Evolutionary conservation across 805 yeast species (phyloP), one percentile per base, ranked within the genome.

Genomic region (Kodamaea sagamina): DNA sequence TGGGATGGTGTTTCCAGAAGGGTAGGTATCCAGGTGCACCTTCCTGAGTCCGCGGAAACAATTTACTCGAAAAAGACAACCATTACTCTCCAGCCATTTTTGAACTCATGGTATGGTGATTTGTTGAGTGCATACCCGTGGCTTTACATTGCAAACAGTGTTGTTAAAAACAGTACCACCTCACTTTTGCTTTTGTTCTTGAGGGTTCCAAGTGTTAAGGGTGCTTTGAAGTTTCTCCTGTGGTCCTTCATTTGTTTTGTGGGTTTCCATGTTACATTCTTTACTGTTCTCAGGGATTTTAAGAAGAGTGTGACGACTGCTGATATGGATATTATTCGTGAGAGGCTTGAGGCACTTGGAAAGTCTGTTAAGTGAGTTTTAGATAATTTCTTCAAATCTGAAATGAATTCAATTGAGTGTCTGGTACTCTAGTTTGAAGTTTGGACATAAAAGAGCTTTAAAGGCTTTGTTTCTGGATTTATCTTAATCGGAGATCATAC

Each of bases 271-370:
- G 19, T 19, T 15, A 29, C 34, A 15, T 13, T 29, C 19, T 29
- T 29, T 17, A 29, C 34, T 13, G 34, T 29, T 17, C 34, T 29
- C 19, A 29, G 15, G 17, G 34, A 29, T 6, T 29, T 29, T 19
- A 29, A 29, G 19, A 4, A 17, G 4, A 17, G 17, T 29, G 34
- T 29, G 11, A 13, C 18, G 12, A 17, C 19, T 8, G 34, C 34
- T 4, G 34, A 29, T 10, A 29, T 29, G 34, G 34, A 29, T 17
- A 9, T 15, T 15, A 29, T 29, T 6, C 15, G 34, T 13, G 17
- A 29, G 34, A 29, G 15, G 15, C 15, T 29, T 10, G 34, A 13
- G 6, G 19, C 17, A 6, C 19, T 29, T 15, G 17, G 19, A 29
- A 15, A 29, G 10, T 29, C 17, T 13, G 32, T 6, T 11, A 15